These are phyloP conservation scores for Herpotrichia juniperi DNA, from an alignment of 2,329 filamentous ascomycete species.

Conservation along the genomic window DNA sequence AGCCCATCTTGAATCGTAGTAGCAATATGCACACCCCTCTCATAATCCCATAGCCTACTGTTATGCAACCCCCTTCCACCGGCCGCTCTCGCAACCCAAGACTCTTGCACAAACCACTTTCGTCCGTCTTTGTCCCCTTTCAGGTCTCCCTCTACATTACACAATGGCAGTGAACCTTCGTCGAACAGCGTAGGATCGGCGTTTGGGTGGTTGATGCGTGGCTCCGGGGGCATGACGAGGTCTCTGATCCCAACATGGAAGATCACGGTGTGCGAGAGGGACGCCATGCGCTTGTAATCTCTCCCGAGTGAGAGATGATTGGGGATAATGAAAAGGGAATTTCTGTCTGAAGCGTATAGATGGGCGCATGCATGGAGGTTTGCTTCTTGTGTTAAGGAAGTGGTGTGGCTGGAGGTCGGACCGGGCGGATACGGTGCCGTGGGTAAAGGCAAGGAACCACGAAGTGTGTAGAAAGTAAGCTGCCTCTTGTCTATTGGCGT, in stretches of 20 bases:
- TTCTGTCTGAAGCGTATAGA: constrained; percentile 63
- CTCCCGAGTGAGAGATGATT: constrained; percentile 46
- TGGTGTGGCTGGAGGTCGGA: background rate
- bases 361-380: constrained; percentile 65
- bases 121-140: constrained; percentile 28
- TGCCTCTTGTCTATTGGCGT: constrained; percentile 41
- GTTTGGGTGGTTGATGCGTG: constrained; percentile 25
- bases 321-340: constrained; percentile 59
- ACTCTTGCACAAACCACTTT: constrained; percentile 43
- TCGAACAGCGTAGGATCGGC: constrained; percentile 33
- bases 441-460: constrained; percentile 40
- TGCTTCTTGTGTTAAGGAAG: constrained; percentile 30
- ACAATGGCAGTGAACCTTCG: constrained; percentile 25
- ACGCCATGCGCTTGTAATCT: constrained; percentile 37
- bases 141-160: constrained; percentile 21
- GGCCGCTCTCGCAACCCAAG: constrained; percentile 28
- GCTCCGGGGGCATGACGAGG: constrained; percentile 29
- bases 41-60: constrained; percentile 38
- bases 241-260: constrained; percentile 39
- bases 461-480: constrained; percentile 41
- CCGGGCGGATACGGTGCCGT: constrained; percentile 28
- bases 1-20: constrained; percentile 42
- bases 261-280: constrained; percentile 39
- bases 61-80: constrained; percentile 34
- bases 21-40: constrained; percentile 36